These are phyloP conservation scores for Hanseniaspora jakobsenii DNA, from an alignment of 805 yeast genomes.

Conservation along the genomic window DNA sequence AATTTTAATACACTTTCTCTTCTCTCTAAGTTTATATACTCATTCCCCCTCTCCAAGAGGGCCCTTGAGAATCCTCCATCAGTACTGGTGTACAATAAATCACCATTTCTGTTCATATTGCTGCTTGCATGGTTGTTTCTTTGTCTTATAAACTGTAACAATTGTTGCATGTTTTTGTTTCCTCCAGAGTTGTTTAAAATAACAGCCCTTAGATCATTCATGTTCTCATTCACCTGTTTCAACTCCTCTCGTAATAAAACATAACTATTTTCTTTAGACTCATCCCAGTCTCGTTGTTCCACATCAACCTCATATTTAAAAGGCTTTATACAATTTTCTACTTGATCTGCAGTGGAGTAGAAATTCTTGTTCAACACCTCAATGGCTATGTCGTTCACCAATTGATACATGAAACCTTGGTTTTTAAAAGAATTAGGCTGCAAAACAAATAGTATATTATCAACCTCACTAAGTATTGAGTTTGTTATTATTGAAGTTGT, in stretches of 20 bases:
- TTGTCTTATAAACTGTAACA: constrained; percentile 53
- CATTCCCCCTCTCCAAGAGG: constrained; percentile 64
- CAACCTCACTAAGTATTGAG: constrained; percentile 66
- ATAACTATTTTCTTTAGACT: constrained; percentile 68
- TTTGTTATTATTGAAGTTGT: constrained; percentile 74
- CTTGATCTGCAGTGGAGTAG: constrained; percentile 93
- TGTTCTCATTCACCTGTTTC: constrained; percentile 49
- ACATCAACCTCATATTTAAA: constrained; percentile 94
- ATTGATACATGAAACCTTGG: constrained; percentile 47
- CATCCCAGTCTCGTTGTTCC: constrained; percentile 87
- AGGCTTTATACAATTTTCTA: constrained; percentile 95
- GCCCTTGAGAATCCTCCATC: constrained; percentile 66
- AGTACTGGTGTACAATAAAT: too few species aligned
- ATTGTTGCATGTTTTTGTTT: constrained; percentile 69
- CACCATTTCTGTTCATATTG: too few species aligned
- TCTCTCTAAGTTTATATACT: constrained; percentile 68
- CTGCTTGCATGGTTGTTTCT: constrained; percentile 19
- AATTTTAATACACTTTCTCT: constrained; percentile 57
- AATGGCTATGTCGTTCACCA: constrained; percentile 74
- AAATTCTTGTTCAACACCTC: constrained; percentile 66
- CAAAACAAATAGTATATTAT: constrained; percentile 58
- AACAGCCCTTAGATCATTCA: constrained; percentile 36
- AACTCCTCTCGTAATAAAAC: constrained; percentile 70
- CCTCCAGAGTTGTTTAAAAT: constrained; percentile 69
- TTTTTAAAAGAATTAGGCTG: constrained; percentile 61